These are phyloP conservation scores for Lachnellula hyalina DNA, from an alignment of 2,329 filamentous ascomycete genomes.

Conservation along the genomic window DNA sequence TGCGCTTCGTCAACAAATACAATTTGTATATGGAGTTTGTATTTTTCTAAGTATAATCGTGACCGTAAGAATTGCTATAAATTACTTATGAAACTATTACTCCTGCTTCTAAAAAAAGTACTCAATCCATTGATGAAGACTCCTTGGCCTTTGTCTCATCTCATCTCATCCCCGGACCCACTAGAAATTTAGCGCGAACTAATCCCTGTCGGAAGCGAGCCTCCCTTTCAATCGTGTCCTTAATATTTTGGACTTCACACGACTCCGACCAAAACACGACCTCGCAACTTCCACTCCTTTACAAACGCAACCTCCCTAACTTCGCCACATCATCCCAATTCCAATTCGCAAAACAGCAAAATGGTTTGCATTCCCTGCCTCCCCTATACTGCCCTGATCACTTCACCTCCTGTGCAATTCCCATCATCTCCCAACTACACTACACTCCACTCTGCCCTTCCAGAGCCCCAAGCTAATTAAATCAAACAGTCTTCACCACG, in stretches of 20 bases:
- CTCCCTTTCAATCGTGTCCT: conserved; percentile 27
- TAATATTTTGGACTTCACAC: conserved; percentile 15
- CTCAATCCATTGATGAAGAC: too few relatives aligned
- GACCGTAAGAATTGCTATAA: too few relatives aligned
- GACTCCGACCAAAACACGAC: conserved; percentile 1
- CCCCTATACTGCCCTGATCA: background rate
- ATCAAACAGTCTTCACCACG: conserved; percentile 31
- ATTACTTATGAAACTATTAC: too few relatives aligned
- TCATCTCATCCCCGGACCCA: background rate
- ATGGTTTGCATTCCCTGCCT: conserved; percentile 16
- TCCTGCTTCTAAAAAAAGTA: too few relatives aligned
- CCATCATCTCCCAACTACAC: background rate
- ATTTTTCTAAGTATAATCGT: background rate
- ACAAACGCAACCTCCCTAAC: conserved; percentile 6
- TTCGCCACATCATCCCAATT: background rate
- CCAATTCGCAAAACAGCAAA: background rate
- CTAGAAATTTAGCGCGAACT: background rate
- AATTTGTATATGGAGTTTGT: background rate
- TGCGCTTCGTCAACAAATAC: conserved; percentile 9
- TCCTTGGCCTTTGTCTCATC: too few relatives aligned
- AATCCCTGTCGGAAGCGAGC: conserved; percentile 14
- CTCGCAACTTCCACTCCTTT: conserved; percentile 8
- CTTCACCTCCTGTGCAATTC: background rate
- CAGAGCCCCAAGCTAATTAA: background rate
- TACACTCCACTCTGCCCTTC: background rate